phyloP scores from a whole-genome alignment of 2,329 filamentous ascomycete species.

The Ascosphaera acerosa region DNA sequence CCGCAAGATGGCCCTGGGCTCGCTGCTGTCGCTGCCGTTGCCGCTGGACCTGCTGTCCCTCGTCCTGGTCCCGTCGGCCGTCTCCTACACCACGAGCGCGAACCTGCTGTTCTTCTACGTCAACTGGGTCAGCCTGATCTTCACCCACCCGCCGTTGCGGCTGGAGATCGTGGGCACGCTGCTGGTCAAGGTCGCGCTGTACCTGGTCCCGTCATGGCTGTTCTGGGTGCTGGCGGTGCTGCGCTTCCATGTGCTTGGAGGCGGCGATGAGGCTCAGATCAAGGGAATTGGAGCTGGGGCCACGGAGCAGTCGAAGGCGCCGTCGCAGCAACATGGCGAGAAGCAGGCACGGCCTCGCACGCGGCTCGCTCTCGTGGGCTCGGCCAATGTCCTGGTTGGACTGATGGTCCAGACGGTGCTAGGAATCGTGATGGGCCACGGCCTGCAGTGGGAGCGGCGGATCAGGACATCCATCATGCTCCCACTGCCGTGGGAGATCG shows the following conservation, averaged over 20 bases:
- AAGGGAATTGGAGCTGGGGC: neutral
- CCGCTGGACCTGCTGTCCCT: slow-evolving; percentile 27
- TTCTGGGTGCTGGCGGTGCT: slow-evolving; percentile 49
- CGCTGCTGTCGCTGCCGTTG: slow-evolving; percentile 47
- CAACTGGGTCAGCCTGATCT: slow-evolving; percentile 63
- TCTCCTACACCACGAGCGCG: slow-evolving; percentile 51
- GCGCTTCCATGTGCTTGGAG: slow-evolving; percentile 28
- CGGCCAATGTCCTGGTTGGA: slow-evolving; percentile 29
- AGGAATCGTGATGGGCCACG: slow-evolving; percentile 28
- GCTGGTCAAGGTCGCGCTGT: slow-evolving; percentile 41
- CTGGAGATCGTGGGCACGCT: slow-evolving; percentile 51
- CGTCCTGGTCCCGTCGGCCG: slow-evolving; percentile 32
- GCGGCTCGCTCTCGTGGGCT: slow-evolving; percentile 26
- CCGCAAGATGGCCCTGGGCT: slow-evolving; percentile 25
- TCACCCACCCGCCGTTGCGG: slow-evolving; percentile 47
- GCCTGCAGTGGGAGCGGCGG: slow-evolving; percentile 27
- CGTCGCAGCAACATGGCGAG: too few relatives aligned
- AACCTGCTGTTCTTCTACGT: slow-evolving; percentile 78
- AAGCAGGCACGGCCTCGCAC: slow-evolving; percentile 12
- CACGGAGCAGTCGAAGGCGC: slow-evolving; percentile 13
- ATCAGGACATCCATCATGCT: slow-evolving; percentile 32
- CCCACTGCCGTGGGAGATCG: slow-evolving; percentile 36
- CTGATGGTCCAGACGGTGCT: slow-evolving; percentile 28
- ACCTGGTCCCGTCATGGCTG: slow-evolving; percentile 42
- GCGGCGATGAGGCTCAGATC: neutral